Conservation (phyloP, 257 asterid genomes). For the Rhazya stricta region DNA sequence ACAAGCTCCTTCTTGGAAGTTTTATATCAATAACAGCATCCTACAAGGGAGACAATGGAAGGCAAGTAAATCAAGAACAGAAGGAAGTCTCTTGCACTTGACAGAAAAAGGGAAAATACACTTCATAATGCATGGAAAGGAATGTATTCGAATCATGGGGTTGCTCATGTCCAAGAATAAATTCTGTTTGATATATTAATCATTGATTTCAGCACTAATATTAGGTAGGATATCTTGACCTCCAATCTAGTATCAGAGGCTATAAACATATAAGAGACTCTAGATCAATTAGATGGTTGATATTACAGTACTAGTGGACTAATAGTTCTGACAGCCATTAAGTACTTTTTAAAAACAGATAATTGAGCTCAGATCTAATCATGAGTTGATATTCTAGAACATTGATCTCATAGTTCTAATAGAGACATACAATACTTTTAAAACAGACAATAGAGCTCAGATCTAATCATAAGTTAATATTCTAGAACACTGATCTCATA, state of each 20-base stretch:
- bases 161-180: background rate
- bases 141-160: background rate
- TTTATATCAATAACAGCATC: conserved; percentile 58
- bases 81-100: background rate
- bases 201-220: background rate
- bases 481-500: background rate
- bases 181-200: background rate
- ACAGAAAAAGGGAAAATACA: background rate
- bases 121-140: background rate
- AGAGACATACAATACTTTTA: background rate
- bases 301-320: background rate
- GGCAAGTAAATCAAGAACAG: background rate
- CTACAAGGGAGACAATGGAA: conserved; percentile 34
- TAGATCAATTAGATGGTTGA: background rate
- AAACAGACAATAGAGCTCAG: background rate
- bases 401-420: background rate
- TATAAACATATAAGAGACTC: background rate
- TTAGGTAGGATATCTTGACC: background rate
- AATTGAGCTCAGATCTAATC: background rate
- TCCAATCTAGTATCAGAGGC: background rate
- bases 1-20: conserved; percentile 82
- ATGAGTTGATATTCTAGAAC: background rate
- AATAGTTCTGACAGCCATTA: background rate
- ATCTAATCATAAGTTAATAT: too few species aligned
- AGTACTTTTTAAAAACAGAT: background rate